Evolutionary conservation across 208 protist genomes (phyloP).

Genomic region (Histomonas meleagridis): DNA sequence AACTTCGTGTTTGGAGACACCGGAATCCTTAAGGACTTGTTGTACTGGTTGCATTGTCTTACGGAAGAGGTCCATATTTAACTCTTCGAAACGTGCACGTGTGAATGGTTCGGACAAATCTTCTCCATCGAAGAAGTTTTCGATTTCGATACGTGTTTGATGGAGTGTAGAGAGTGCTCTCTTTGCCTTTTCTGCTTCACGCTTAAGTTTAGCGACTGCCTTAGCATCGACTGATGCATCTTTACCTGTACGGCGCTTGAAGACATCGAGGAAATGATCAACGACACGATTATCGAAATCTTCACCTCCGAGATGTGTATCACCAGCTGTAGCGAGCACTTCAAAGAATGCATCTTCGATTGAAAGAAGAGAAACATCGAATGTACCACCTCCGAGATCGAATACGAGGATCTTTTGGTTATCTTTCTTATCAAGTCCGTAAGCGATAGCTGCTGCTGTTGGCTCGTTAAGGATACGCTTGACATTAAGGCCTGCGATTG

Average conservation of each 20-base stretch:
- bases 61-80: conserved; percentile 52
- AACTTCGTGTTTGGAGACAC: conserved; percentile 60
- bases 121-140: conserved; percentile 78
- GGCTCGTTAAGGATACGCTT: conserved; percentile 99
- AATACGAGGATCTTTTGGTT: conserved; percentile 49
- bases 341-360: conserved; percentile 72
- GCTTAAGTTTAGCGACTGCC: conserved; percentile 60
- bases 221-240: conserved; percentile 59
- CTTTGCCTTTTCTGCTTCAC: conserved; percentile 75
- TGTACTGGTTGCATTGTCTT: conserved; percentile 44
- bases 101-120: conserved; percentile 83
- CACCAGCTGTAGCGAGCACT: conserved; percentile 91
- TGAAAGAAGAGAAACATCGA: conserved; percentile 87
- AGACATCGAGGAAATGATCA: conserved; percentile 83
- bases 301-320: conserved; percentile 97
- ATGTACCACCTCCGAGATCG: conserved; percentile 63
- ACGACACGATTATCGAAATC: conserved; percentile 79
- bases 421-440: conserved; percentile 74
- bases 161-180: conserved; percentile 54
- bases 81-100: conserved; percentile 88
- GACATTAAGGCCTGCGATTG: conserved; percentile 77
- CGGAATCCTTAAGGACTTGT: conserved; percentile 41
- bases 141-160: conserved; percentile 75
- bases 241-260: conserved; percentile 71
- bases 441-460: conserved; percentile 95